Base-by-base conservation (phyloP, 2,329 filamentous ascomycete genomes). In the Annulohypoxylon truncatum region DNA sequence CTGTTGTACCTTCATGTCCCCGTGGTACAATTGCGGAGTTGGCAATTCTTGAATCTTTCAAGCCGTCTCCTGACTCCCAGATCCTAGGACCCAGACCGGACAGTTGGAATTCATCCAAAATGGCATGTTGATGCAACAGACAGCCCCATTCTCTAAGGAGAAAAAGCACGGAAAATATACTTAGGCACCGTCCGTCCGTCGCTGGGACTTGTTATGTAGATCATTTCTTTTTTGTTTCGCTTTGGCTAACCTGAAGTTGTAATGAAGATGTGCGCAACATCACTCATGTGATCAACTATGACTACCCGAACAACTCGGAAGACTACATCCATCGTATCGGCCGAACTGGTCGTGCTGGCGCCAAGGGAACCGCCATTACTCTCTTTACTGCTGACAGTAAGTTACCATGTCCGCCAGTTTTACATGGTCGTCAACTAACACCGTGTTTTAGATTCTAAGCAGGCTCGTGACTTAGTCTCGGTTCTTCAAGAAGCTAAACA, bases 211-310 rank as follows among this genome's bases (percentile, higher is more conserved):
- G 86, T 85, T 85, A 85, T 84, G 38, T 42, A 42, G 38, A 42
- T 8, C 7, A 82, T 80, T 77, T 75, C 44, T 77, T 75, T 77
- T 79, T 79, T 77, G 81, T 81, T 85, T 84, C 83, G 82, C 85
- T 87, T 84, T 82, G 89, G 89, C 93, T 97, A 96, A 97, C 92
- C 87, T 88, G 80, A 84, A 83, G 44, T 70, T 77, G 76, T 76
- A 78, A 77, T 78, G 79, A 97, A 98, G 96, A 99, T 92, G 96
- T 99, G 86, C 95, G 94, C 85, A 97, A 99, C 88, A 99, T 99
- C 86, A 98, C 96, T 84, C 96, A 99, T 85, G 96, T 99, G 84
- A 89, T 99, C 85, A 98, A 98, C 90, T 97, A 98, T 92, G 96
- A 98, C 82, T 98, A 98, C 83, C 95, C 95, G 81, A 98, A 98